Evolutionary conservation across 2,329 filamentous ascomycete species (phyloP), one percentile per base, ranked within the genome.

Genomic region (Paraconiothyrium sp.): DNA sequence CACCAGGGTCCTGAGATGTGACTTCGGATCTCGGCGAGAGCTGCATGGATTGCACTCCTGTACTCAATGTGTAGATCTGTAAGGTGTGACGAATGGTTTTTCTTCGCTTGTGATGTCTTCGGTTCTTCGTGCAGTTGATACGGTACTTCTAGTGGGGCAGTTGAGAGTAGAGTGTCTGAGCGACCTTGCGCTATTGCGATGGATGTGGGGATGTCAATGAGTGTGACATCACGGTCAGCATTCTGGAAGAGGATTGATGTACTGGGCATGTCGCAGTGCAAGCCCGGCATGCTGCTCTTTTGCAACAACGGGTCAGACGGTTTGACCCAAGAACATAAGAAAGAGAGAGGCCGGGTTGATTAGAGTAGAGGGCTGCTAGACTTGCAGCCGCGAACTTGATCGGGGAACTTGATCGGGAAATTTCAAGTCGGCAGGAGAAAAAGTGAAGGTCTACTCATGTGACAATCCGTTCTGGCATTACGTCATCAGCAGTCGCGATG

Each of bases 151-250:
- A 83, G 64, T 1, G 87, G 81, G 9, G 67, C 22, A 14, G 75
- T 80, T 8, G 86, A 88, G 27, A 83, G 62, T 71, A 81, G 69
- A 76, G 78, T 60, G 81, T 83, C 64, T 70, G 70, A 59, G 75
- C 79, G 79, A 37, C 84, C 82, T 77, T 93, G 91, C 20, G 86
- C 87, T 62, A 87, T 82, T 66, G 91, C 88, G 43, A 93, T 85
- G 1, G 91, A 92, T 20, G 83, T 81, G 27, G 91, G 90, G 49
- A 93, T 86, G 70, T 94, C 91, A 55, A 93, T 76, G 30, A 93
- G 75, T 24, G 87, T 81, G 57, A 89, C 77, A 49, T 84, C 82
- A 52, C 78, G 72, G 4, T 81, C 78, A 1, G 76, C 68, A 65
- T 83, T 88, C 61, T 84, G 80, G 76, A 85, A 90, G 44, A 90